Conservation (phyloP, 768 basidiomycete genomes). For the Dioszegia hungarica region DNA sequence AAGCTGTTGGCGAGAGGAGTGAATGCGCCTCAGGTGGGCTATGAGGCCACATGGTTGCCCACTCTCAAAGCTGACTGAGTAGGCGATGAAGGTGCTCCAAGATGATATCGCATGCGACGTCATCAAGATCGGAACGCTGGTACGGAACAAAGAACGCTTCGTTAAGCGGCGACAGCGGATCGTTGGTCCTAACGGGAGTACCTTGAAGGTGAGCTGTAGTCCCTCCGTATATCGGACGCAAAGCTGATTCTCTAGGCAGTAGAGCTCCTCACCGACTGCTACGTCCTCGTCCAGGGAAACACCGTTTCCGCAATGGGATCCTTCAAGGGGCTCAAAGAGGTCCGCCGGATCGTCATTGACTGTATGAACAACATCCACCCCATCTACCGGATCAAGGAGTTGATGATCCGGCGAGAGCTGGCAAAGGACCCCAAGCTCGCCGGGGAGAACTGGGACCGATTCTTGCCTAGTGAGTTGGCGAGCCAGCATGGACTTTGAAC, state of each 20-base stretch:
- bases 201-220: slow-evolving; percentile 72
- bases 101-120: slow-evolving; percentile 91
- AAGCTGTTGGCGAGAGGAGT: slow-evolving; percentile 93
- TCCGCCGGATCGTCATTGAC: slow-evolving; percentile 89
- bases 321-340: slow-evolving; percentile 91
- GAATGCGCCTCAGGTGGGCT: slow-evolving; percentile 53
- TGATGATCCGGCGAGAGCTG: slow-evolving; percentile 96
- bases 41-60: not conserved
- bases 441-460: slow-evolving; percentile 91
- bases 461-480: slow-evolving; percentile 68
- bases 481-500: too few relatives aligned
- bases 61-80: not conserved
- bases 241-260: slow-evolving; percentile 67
- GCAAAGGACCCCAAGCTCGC: slow-evolving; percentile 97
- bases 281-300: slow-evolving; percentile 95
- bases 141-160: slow-evolving; percentile 92
- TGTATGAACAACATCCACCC: slow-evolving; percentile 99
- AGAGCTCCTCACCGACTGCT: slow-evolving; percentile 90
- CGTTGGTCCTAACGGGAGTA: slow-evolving; percentile 95
- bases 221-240: not conserved
- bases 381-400: slow-evolving; percentile 98
- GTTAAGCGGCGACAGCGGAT: slow-evolving; percentile 94
- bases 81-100: slow-evolving; percentile 79
- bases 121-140: slow-evolving; percentile 91
- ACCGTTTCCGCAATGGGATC: slow-evolving; percentile 98